Evolutionary conservation across 331 rosid genomes (phyloP).

Genomic region (Acacia pycnantha): DNA sequence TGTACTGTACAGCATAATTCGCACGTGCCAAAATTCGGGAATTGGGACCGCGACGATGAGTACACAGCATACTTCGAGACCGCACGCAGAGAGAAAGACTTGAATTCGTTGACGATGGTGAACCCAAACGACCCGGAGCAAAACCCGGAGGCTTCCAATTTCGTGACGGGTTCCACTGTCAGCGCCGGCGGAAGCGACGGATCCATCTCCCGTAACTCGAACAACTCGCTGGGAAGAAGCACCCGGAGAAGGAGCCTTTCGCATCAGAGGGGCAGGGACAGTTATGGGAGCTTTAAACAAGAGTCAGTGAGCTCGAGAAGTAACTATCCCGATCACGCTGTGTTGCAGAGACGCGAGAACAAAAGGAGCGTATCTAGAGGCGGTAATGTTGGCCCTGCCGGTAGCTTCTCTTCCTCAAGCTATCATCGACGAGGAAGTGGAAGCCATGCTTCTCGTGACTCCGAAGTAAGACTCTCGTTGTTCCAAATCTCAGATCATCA

Average conservation of each 20-base stretch:
- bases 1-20: slow-evolving; percentile 13
- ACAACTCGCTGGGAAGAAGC: slow-evolving; percentile 4
- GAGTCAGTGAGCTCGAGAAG: not conserved
- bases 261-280: not conserved
- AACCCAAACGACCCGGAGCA: slow-evolving; percentile 44
- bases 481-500: not conserved
- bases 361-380: slow-evolving; percentile 18
- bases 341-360: not conserved
- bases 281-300: slow-evolving; percentile 1
- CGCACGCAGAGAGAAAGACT: slow-evolving; percentile 29
- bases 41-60: slow-evolving; percentile 44
- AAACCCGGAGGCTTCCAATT: slow-evolving; percentile 27
- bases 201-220: not conserved
- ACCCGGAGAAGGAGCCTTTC: not conserved
- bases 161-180: not conserved
- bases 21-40: slow-evolving; percentile 49
- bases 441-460: not conserved
- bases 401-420: slow-evolving; percentile 8
- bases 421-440: not conserved
- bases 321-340: slow-evolving; percentile 12
- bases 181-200: not conserved
- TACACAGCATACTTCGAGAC: slow-evolving; percentile 42
- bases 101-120: not conserved
- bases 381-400: not conserved
- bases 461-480: not conserved